Evolutionary conservation across 73 alveolate genomes (phyloP), one percentile per base, ranked within the genome.

Genomic region (Stentor roeselii): DNA sequence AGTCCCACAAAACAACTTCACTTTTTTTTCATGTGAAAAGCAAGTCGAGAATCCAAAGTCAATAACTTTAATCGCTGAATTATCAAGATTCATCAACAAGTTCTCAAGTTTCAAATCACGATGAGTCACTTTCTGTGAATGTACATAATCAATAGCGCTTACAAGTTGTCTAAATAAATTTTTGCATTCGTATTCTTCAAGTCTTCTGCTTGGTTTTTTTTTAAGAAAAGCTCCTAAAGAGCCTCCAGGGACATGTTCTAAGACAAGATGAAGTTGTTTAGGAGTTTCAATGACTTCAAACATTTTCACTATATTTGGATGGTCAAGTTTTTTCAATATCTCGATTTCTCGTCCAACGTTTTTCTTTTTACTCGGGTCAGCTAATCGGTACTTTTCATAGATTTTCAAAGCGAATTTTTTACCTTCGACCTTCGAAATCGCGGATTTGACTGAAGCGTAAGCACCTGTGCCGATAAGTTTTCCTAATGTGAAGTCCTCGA

Each of bases 41-140:
- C 87, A 90, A 27, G 94, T 92, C 1, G 92, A 82, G 75, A 92
- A 92, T 21, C 97, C 97, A 76, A 92, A 92, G 58, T 92, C 97
- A 27, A 92, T 92, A 2, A 92, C 86, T 78, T 92, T 92, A 3
- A 91, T 83, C 30, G 76, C 83, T 14, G 82, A 75, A 59, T 86
- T 40, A 39, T 87, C 91, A 6, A 42, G 15, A 11, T 60, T 11
- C 6, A 94, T 90, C 80, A 94, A 91, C 31, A 94, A 76, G 86
- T 94, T 94, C 80, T 94, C 98, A 36, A 94, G 80, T 84, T 94
- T 94, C 78, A 94, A 90, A 86, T 94, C 98, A 86, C 98, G 85
- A 84, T 94, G 98, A 59, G 95, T 90, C 75, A 94, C 93, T 78
- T 92, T 88, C 82, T 88, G 86, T 50, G 87, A 83, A 58, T 94